A percentile compares a stretch with the other conserved stretches of the same genome.
Conservation (phyloP, 2,329 filamentous ascomycete genomes). For the Xylariomycetidae sp. region DNA sequence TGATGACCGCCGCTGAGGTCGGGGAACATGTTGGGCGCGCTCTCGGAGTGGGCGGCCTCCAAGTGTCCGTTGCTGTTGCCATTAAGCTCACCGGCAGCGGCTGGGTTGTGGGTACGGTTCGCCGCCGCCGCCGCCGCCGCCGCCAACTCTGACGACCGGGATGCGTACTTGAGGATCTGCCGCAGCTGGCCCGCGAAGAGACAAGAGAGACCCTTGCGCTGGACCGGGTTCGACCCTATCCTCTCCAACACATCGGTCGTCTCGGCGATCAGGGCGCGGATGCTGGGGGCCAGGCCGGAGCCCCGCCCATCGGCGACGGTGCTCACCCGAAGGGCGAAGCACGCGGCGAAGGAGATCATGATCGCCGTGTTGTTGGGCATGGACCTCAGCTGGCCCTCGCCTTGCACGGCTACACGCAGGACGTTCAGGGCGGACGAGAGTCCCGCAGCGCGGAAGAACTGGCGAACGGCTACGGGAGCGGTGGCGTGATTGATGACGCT, state of each 20-base stretch:
- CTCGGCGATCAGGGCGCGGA: constrained; percentile 62
- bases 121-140: no score
- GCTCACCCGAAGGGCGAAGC: constrained; percentile 62
- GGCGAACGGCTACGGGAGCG: constrained; percentile 64
- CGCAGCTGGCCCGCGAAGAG: constrained; percentile 53
- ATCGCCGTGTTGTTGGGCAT: constrained; percentile 78
- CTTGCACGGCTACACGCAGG: constrained; percentile 68
- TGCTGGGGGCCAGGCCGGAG: constrained; percentile 57
- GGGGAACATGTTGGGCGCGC: no score
- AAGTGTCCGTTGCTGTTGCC: constrained; percentile 10
- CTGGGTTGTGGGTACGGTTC: background rate
- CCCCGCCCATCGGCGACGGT: constrained; percentile 50
- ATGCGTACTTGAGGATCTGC: constrained; percentile 37
- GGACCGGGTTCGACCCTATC: constrained; percentile 60
- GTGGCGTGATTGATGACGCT: constrained; percentile 72
- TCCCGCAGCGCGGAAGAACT: constrained; percentile 68
- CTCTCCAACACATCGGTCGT: constrained; percentile 64
- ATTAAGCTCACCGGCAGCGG: background rate
- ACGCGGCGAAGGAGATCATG: constrained; percentile 73
- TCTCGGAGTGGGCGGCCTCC: constrained; percentile 13
- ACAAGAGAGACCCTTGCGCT: constrained; percentile 62
- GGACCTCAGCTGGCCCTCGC: constrained; percentile 63
- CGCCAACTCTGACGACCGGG: constrained; percentile 23
- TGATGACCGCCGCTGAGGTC: no score
- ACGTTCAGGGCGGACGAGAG: constrained; percentile 71